Evolutionary conservation across 73 alveolate species (phyloP).

Genomic region (Paramecium primaurelia): DNA sequence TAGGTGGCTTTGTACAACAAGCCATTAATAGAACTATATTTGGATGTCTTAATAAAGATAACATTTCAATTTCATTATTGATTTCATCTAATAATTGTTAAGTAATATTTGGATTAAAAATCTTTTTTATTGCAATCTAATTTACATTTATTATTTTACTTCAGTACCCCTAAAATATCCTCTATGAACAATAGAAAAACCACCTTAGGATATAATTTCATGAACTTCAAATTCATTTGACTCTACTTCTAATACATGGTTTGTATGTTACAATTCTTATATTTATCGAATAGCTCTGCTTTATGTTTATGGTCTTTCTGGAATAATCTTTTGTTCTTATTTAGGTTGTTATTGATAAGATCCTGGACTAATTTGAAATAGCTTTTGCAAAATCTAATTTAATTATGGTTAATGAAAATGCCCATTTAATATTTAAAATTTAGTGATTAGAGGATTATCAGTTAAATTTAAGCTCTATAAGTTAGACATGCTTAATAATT

Average conservation of each 20-base stretch:
- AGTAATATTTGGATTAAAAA: constrained; percentile 95
- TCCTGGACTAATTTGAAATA: constrained; percentile 9
- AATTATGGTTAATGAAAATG: constrained; percentile 54
- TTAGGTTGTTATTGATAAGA: not conserved
- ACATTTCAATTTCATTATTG: constrained; percentile 93
- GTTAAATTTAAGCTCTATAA: constrained; percentile 68
- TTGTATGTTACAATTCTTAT: constrained; percentile 56
- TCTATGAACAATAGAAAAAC: constrained; percentile 92
- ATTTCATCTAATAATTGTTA: constrained; percentile 89
- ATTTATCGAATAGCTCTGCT: constrained; percentile 1
- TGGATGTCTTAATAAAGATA: constrained; percentile 95
- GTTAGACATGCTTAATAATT: constrained; percentile 60
- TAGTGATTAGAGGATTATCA: constrained; percentile 71
- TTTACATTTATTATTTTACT: constrained; percentile 42
- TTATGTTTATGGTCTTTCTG: constrained; percentile 30
- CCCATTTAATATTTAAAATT: constrained; percentile 61
- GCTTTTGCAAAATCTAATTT: constrained; percentile 7
- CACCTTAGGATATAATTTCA: constrained; percentile 94
- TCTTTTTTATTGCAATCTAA: constrained; percentile 85
- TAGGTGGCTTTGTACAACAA: constrained; percentile 86
- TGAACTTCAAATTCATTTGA: constrained; percentile 79
- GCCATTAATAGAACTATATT: constrained; percentile 92
- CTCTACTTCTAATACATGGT: constrained; percentile 72
- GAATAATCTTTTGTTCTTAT: not conserved
- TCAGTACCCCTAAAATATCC: constrained; percentile 86